Percentiles rank a stretch among this genome's conserved stretches.
These are phyloP conservation scores for Hortaea werneckii DNA, from an alignment of 2,329 filamentous ascomycete species.

Conservation along the genomic window DNA sequence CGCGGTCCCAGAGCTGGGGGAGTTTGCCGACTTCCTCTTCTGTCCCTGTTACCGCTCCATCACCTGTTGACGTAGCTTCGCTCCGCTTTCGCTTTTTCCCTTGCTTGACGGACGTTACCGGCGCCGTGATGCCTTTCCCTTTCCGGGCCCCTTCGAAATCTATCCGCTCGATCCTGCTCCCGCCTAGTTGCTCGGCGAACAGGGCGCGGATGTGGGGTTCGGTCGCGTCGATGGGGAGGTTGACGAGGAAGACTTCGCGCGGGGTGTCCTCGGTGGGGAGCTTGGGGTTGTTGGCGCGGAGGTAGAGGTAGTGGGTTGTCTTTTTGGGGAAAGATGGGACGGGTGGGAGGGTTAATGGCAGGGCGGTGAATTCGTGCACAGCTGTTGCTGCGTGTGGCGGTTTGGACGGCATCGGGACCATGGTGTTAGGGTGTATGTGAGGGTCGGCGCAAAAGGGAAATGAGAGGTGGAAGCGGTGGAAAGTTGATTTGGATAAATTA, in stretches of 20 bases:
- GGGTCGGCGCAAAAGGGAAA: not conserved
- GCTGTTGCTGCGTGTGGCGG: conserved; percentile 11
- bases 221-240: conserved; percentile 76
- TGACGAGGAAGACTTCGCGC: conserved; percentile 82
- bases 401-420: conserved; percentile 26
- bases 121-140: conserved; percentile 27
- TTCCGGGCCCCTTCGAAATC: conserved; percentile 58
- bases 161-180: conserved; percentile 67
- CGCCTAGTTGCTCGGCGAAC: conserved; percentile 63
- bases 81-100: conserved; percentile 48
- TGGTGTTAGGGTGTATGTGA: not conserved
- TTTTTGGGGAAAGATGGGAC: conserved; percentile 51
- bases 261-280: conserved; percentile 61
- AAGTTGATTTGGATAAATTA: too few relatives aligned
- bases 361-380: conserved; percentile 55
- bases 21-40: conserved; percentile 40
- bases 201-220: conserved; percentile 65
- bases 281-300: conserved; percentile 74
- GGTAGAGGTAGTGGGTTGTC: conserved; percentile 72
- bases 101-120: conserved; percentile 24
- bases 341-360: conserved; percentile 58
- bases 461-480: not conserved
- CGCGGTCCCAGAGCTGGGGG: conserved; percentile 49
- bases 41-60: conserved; percentile 36
- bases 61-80: conserved; percentile 23